These are phyloP conservation scores for Nicotiana knightiana DNA, from an alignment of 257 asterid species.

Conservation along the genomic window DNA sequence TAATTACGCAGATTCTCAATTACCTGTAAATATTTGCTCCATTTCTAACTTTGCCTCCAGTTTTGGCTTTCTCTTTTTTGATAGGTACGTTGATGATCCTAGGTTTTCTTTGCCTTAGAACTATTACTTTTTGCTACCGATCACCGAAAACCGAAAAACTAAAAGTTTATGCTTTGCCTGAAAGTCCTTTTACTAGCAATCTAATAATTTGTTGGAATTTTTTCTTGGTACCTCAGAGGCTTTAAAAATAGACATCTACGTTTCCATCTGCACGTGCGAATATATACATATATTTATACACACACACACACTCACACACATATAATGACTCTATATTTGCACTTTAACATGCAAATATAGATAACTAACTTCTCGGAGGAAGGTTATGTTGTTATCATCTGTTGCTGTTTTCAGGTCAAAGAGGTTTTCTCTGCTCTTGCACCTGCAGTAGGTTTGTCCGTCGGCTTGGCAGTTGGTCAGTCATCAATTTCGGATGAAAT, in stretches of 20 bases:
- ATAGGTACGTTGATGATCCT: neutral
- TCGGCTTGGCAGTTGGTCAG: slow-evolving; percentile 96
- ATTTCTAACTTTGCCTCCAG: neutral
- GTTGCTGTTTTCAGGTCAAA: slow-evolving; percentile 57
- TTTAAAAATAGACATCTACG: neutral
- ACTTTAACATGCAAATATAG: neutral
- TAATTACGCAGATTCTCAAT: neutral
- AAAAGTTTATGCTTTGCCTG: neutral
- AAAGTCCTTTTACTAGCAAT: neutral
- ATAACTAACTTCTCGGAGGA: neutral
- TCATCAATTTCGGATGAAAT: slow-evolving; percentile 89
- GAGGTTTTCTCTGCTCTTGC: slow-evolving; percentile 74
- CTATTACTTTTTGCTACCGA: neutral
- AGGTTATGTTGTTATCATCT: neutral
- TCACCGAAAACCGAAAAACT: neutral
- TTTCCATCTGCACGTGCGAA: neutral
- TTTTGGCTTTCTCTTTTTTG: neutral
- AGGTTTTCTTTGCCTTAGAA: neutral
- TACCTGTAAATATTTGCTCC: neutral
- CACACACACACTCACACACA: no score
- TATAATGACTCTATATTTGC: neutral
- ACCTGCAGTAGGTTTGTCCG: slow-evolving; percentile 89
- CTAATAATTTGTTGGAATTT: neutral
- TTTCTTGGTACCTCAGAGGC: neutral
- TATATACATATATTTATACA: no score